These are phyloP conservation scores for Floccularia luteovirens DNA, from an alignment of 768 basidiomycete species.

Conservation along the genomic window DNA sequence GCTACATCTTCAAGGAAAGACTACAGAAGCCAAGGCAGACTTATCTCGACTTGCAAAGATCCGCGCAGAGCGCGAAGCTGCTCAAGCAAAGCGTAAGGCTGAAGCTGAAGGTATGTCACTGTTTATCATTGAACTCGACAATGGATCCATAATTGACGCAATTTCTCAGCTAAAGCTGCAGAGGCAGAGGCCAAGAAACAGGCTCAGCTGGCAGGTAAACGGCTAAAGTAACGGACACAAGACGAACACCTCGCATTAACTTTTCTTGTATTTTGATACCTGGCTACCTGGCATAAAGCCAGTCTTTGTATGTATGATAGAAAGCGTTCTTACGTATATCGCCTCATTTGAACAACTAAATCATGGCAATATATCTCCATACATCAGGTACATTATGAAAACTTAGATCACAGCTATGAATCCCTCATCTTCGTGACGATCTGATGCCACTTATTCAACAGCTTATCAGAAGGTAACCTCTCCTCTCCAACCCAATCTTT, in stretches of 20 bases:
- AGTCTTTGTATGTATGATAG: too few species aligned
- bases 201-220: slow-evolving; percentile 24
- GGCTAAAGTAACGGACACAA: too few species aligned
- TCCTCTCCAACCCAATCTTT: slow-evolving; percentile 47
- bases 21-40: slow-evolving; percentile 84
- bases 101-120: slow-evolving; percentile 67
- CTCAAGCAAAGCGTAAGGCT: slow-evolving; percentile 81
- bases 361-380: neutral
- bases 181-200: slow-evolving; percentile 58
- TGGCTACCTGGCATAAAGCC: too few species aligned
- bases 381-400: neutral
- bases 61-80: slow-evolving; percentile 79
- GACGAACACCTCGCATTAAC: too few species aligned
- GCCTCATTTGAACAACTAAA: neutral
- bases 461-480: slow-evolving; percentile 31
- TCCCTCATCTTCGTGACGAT: slow-evolving; percentile 23
- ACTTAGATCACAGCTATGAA: too few species aligned
- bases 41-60: slow-evolving; percentile 83
- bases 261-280: too few species aligned
- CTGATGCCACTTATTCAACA: slow-evolving; percentile 24
- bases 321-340: too few species aligned
- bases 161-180: slow-evolving; percentile 48
- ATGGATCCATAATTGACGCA: neutral
- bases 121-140: neutral
- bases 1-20: slow-evolving; percentile 80